phyloP scores from a whole-genome alignment of 2,329 filamentous ascomycete genomes.

The Clonostachys rosea region DNA sequence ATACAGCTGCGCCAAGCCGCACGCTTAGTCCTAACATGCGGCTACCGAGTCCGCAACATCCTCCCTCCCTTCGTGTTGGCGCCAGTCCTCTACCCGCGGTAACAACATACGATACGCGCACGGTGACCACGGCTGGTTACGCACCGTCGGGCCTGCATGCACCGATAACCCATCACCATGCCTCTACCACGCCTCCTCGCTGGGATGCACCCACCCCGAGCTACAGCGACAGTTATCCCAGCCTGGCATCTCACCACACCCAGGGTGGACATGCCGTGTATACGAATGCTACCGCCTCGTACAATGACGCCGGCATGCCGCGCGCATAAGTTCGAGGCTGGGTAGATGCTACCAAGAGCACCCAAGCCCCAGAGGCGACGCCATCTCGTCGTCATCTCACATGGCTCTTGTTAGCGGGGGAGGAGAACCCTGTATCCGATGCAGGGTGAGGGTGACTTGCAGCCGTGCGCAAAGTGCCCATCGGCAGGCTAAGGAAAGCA shows the following conservation, averaged over 20 bases:
- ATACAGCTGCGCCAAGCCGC: conserved; percentile 26
- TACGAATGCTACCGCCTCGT: conserved; percentile 22
- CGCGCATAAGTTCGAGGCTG: conserved; percentile 25
- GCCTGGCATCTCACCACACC: conserved; percentile 26
- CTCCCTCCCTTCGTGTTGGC: conserved; percentile 26
- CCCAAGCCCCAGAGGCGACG: too few relatives aligned
- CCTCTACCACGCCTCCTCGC: conserved; percentile 28
- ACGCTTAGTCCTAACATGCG: conserved; percentile 33
- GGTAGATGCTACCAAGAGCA: not conserved
- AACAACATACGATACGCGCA: conserved; percentile 30
- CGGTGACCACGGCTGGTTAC: conserved; percentile 25
- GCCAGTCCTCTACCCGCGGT: conserved; percentile 30
- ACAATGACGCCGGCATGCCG: conserved; percentile 30
- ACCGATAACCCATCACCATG: conserved; percentile 28
- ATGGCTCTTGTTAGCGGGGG: too few relatives aligned
- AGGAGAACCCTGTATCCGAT: too few relatives aligned
- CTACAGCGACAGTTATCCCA: conserved; percentile 32
- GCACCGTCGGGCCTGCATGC: conserved; percentile 31
- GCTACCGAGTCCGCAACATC: conserved; percentile 23
- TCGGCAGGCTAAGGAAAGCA: not conserved
- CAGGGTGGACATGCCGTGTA: conserved; percentile 31
- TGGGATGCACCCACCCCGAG: conserved; percentile 33
- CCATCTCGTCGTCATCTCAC: too few relatives aligned
- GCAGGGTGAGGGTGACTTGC: not conserved
- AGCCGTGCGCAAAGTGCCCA: not conserved